phyloP scores from a whole-genome alignment of 2,329 filamentous ascomycete genomes.

The Xylaria sp. region DNA sequence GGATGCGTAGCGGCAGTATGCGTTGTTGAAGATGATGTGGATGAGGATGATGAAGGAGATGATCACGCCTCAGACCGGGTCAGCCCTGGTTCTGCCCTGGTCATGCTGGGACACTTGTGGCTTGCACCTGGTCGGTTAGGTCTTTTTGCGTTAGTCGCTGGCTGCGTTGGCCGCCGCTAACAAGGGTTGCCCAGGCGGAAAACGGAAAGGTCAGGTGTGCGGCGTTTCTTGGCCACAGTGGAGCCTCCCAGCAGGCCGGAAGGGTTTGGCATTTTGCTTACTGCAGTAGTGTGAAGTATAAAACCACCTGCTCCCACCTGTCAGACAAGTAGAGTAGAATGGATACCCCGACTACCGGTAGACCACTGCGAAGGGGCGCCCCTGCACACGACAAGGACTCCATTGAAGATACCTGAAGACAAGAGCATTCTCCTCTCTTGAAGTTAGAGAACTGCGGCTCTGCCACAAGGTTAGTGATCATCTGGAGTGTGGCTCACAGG shows the following conservation, averaged over 20 bases:
- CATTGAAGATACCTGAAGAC: no score
- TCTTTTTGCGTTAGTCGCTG: neutral
- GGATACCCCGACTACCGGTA: no score
- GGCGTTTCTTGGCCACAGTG: conserved; percentile 15
- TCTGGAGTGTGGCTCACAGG: no score
- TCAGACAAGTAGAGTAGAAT: no score
- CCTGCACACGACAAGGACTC: no score
- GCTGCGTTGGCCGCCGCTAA: conserved; percentile 1
- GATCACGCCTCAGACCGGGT: neutral
- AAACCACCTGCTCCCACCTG: neutral
- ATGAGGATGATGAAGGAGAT: neutral
- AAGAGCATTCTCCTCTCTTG: no score
- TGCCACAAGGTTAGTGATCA: no score
- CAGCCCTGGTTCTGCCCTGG: no score
- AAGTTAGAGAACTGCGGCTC: no score
- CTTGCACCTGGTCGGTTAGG: neutral
- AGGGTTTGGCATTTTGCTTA: neutral
- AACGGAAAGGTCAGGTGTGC: conserved; percentile 9
- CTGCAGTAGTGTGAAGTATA: neutral
- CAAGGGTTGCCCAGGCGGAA: conserved; percentile 7
- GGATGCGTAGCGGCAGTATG: conserved; percentile 3
- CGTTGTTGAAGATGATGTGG: conserved; percentile 20
- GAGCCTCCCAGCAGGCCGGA: neutral
- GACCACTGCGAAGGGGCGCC: no score
- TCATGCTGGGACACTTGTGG: neutral